Evolutionary conservation across 2,329 filamentous ascomycete genomes (phyloP).

Genomic region (Volutella citrinella): DNA sequence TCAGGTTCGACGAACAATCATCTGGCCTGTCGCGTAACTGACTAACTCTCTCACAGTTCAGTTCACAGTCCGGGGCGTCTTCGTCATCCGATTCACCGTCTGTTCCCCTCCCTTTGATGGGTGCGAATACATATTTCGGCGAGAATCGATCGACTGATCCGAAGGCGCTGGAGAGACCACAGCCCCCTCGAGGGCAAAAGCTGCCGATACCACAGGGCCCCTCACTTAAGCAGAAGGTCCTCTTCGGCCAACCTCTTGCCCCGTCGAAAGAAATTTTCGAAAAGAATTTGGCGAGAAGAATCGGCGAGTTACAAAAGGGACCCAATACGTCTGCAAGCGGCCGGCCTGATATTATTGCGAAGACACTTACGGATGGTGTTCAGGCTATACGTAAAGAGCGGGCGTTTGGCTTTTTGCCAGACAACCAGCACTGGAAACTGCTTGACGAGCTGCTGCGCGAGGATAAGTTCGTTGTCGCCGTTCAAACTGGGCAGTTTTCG

Average conservation of each 20-base stretch:
- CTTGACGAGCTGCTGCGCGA: constrained; percentile 24
- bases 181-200: not conserved
- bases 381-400: constrained; percentile 21
- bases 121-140: constrained; percentile 37
- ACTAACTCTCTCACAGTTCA: too few relatives aligned
- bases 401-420: constrained; percentile 27
- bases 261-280: constrained; percentile 26
- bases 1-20: too few relatives aligned
- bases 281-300: constrained; percentile 7
- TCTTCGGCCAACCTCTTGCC: constrained; percentile 23
- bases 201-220: not conserved
- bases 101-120: constrained; percentile 30
- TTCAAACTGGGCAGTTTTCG: constrained; percentile 24
- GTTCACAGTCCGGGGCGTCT: too few relatives aligned
- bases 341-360: constrained; percentile 8
- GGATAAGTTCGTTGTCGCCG: constrained; percentile 29
- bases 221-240: constrained; percentile 11
- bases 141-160: constrained; percentile 3
- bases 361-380: constrained; percentile 23
- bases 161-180: not conserved
- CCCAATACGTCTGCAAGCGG: constrained; percentile 3
- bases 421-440: constrained; percentile 34
- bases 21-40: too few relatives aligned
- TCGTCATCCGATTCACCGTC: too few relatives aligned
- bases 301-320: constrained; percentile 12